Conservation (phyloP, 176 grass and related monocot species). For the Microstegium vimineum region DNA sequence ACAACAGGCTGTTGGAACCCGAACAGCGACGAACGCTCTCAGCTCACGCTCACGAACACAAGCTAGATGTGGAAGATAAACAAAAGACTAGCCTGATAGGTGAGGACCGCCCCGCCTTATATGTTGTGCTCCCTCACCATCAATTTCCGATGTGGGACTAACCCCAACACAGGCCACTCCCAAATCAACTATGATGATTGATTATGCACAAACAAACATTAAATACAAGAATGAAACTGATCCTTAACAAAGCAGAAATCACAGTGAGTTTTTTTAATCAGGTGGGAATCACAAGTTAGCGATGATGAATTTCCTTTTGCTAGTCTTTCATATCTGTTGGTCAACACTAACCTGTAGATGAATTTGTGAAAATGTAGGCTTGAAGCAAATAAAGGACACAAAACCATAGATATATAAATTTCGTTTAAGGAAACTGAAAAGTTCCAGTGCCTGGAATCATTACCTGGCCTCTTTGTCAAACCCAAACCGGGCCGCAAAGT, state of each 20-base stretch:
- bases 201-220: neutral
- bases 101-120: no score
- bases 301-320: neutral
- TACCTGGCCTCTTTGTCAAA: slow-evolving; percentile 98
- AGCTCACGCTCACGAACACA: no score
- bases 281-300: neutral
- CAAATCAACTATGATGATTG: neutral
- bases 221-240: neutral
- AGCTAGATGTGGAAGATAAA: no score
- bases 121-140: no score
- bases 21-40: no score
- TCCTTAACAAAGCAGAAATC: neutral
- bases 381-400: slow-evolving; percentile 14
- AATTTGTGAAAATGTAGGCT: neutral
- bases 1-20: no score
- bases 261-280: neutral
- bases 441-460: slow-evolving; percentile 21
- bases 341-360: neutral
- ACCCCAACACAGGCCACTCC: neutral
- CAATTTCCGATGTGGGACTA: no score
- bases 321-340: slow-evolving; percentile 2
- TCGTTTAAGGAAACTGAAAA: slow-evolving; percentile 12
- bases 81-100: no score
- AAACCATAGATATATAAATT: neutral
- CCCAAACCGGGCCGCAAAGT: slow-evolving; percentile 89